Conservation (phyloP, 2,329 filamentous ascomycete species). For the Davidsoniella eucalypti region DNA sequence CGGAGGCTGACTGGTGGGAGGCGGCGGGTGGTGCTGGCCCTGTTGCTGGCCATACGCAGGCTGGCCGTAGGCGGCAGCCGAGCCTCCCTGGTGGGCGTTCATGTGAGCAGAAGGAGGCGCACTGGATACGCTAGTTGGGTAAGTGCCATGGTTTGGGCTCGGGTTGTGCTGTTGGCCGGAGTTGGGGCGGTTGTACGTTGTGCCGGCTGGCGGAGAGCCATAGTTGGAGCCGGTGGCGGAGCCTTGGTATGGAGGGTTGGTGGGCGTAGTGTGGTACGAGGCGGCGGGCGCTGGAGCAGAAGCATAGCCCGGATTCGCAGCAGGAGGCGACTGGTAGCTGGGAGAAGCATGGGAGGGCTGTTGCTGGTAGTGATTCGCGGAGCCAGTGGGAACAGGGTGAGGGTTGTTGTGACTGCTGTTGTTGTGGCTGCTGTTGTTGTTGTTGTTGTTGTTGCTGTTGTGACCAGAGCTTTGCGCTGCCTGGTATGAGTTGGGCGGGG, state of each 20-base stretch:
- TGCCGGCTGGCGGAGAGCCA: constrained; percentile 15
- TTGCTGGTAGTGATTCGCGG: constrained; percentile 2
- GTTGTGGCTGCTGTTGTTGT: background rate
- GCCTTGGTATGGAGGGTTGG: constrained; percentile 13
- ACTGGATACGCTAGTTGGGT: background rate
- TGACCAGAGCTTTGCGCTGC: constrained; percentile 13
- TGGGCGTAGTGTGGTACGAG: constrained; percentile 7
- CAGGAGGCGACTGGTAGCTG: constrained; percentile 22
- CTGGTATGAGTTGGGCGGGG: constrained; percentile 47
- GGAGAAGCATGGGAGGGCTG: constrained; percentile 10
- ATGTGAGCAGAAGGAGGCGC: background rate
- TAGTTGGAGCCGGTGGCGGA: constrained; percentile 17
- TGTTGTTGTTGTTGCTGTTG: background rate
- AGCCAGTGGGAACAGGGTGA: constrained; percentile 5
- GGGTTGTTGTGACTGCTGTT: too few relatives aligned
- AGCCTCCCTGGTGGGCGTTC: constrained; percentile 15
- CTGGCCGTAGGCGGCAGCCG: constrained; percentile 18
- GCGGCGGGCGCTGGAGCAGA: background rate
- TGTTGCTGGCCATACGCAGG: constrained; percentile 17
- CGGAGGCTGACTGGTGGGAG: constrained; percentile 11
- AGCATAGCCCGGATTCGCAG: background rate
- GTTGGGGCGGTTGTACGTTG: constrained; percentile 12
- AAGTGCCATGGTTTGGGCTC: constrained; percentile 11
- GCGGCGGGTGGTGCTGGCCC: constrained; percentile 14
- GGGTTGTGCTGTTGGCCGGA: constrained; percentile 14